Base-by-base conservation (phyloP, 2,329 filamentous ascomycete genomes). In the Microdochium nivale region DNA sequence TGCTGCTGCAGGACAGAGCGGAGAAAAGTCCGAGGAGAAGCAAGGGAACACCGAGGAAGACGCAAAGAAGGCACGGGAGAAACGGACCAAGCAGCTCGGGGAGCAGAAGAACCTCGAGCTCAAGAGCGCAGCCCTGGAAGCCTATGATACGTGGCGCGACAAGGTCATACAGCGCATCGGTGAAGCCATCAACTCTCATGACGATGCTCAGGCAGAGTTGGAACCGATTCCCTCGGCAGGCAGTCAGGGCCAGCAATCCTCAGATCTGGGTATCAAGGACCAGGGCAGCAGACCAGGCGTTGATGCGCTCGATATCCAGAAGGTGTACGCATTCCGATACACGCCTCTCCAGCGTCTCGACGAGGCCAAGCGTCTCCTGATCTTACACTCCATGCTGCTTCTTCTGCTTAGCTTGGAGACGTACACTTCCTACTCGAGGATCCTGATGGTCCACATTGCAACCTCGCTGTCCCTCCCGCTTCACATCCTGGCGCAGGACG, bases 391-490 rank as follows among this genome's bases (percentile, higher is more conserved):
- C 0, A 68, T 89, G 23, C 73, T 95, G 0, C 72, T 95, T 1
- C 73, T 92, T 10, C 62, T 90, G 4, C 70, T 95, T 2, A 90
- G 87, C 7, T 70, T 95, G 2, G 83, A 94, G 62, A 81, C 87
- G 55, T 95, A 94, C 66, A 84, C 78, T 48, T 83, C 87, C 2
- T 82, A 88, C 60, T 88, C 88, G 2, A 80, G 88, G 3, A 75
- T 87, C 1, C 71, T 95, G 14, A 73, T 95, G 52, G 71, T 90
- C 13, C 75, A 87, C 55, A 65, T 91, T 32, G 75, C 86, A 1
- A 87, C 85, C 1, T 88, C 86, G 11, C 72, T 95, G 3, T 77
- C 83, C n/a, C 70, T 95, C 19, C 76, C 84, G 0, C 67, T 84
- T 19, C 77, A 77, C 23, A 66, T 83, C 1, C 73, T 94, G 11